Evolutionary conservation across 192 early-diverging fungal species (phyloP), one percentile per base, ranked within the genome.

Genomic region (Geosiphon pyriformis): DNA sequence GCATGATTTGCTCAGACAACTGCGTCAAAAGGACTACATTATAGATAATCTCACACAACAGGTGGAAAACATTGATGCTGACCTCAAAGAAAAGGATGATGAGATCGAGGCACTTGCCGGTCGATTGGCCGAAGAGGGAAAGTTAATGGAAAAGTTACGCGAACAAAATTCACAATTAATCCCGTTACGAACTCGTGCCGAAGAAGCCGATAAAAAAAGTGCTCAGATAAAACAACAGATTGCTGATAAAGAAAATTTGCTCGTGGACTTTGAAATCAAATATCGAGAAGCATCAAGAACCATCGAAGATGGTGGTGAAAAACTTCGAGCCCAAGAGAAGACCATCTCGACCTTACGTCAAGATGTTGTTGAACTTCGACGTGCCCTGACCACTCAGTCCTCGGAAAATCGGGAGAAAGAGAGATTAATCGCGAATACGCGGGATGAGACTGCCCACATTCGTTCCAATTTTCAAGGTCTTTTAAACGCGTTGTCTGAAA

Each of bases 1-100:
- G 56, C 65, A 67, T 57, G 65, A 67, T 47, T 27, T 67, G 10
- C 48, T 67, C 15, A 56, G 65, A 47, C 65, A 67, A 46, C 35
- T 67, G n/a, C n/a, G 65, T 27, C 53, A 56, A 57, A 67, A 67
- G 48, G 65, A 67, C 17, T 67, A 67, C 15, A 67, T 67, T 25
- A 67, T 67, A 15, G 65, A 67, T 67, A 42, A 56, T 20, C 35
- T 67, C 7, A 67, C 52, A 15, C 65, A 67, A 57, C 52, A 26
- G 6, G 65, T 67, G 3, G 65, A 67, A 46, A 47, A 30, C n/a
- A 56, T 67, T 56, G 65, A 67, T 31, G 53, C 65, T 27, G 42
- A 67, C 26, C 46, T 67, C 18, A 67, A 67, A 57, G 54, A 56
- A 30, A 67, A 56, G 8, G 65, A 67, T 47, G 65, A 67, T 29